Conservation (phyloP, 108 stramenopile genomes). For the Schizochytrium sp. region DNA sequence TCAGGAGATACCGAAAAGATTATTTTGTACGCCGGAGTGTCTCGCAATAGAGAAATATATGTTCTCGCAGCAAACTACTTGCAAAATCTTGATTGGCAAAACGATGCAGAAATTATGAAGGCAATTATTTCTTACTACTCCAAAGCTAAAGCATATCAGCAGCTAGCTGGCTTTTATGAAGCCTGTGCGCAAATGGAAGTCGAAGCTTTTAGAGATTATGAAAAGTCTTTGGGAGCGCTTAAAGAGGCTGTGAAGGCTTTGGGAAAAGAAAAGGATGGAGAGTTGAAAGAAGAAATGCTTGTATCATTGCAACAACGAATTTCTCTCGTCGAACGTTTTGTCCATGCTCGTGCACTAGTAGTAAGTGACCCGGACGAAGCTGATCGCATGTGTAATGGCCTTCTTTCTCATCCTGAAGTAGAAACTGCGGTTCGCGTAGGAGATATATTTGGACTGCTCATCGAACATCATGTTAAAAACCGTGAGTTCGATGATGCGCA, state of each 20-base stretch:
- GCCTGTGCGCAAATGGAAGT: slow-evolving; percentile 80
- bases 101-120: slow-evolving; percentile 77
- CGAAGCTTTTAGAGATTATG: slow-evolving; percentile 80
- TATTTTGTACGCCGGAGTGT: slow-evolving; percentile 77
- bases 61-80: slow-evolving; percentile 83
- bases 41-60: slow-evolving; percentile 77
- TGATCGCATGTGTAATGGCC: slow-evolving; percentile 70
- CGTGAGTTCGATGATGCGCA: slow-evolving; percentile 64
- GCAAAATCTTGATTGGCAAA: slow-evolving; percentile 77
- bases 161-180: slow-evolving; percentile 79
- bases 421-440: slow-evolving; percentile 77
- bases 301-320: slow-evolving; percentile 37
- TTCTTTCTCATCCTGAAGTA: slow-evolving; percentile 64
- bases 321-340: slow-evolving; percentile 59
- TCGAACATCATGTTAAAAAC: slow-evolving; percentile 70
- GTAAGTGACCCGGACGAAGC: slow-evolving; percentile 65
- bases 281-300: slow-evolving; percentile 3
- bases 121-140: slow-evolving; percentile 79
- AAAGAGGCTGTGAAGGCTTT: slow-evolving; percentile 76
- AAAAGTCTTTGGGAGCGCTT: slow-evolving; percentile 77
- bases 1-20: slow-evolving; percentile 81
- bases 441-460: slow-evolving; percentile 78
- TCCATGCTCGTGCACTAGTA: slow-evolving; percentile 61
- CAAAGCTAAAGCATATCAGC: slow-evolving; percentile 78
- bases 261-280: slow-evolving; percentile 60